Evolutionary conservation across 2,329 filamentous ascomycete species (phyloP).

Genomic region (Pezicula radicicola): DNA sequence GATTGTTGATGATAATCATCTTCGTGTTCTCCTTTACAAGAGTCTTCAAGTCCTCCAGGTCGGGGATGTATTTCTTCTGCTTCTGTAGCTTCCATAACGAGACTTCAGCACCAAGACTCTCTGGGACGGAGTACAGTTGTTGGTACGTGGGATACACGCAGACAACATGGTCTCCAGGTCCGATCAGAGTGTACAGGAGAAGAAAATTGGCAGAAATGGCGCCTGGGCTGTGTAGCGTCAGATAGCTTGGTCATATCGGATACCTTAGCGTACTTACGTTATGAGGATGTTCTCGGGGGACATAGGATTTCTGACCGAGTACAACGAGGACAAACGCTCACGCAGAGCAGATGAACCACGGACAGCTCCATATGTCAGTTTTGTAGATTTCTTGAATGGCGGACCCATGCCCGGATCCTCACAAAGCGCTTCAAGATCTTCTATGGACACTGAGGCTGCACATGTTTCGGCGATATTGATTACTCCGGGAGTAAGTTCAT

Average conservation of each 20-base stretch:
- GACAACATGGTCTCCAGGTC: slow-evolving; percentile 76
- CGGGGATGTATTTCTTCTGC: slow-evolving; percentile 63
- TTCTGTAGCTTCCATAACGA: slow-evolving; percentile 70
- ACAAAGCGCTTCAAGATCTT: slow-evolving; percentile 59
- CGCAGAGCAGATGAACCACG: slow-evolving; percentile 63
- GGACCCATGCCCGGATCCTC: slow-evolving; percentile 44
- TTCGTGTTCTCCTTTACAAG: slow-evolving; percentile 70
- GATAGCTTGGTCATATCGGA: no score
- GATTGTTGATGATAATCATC: slow-evolving; percentile 69
- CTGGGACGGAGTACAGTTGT: slow-evolving; percentile 75
- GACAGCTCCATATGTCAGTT: slow-evolving; percentile 72
- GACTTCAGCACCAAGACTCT: slow-evolving; percentile 72
- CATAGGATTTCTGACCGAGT: slow-evolving; percentile 52
- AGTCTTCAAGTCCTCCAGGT: slow-evolving; percentile 61
- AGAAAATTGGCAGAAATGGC: slow-evolving; percentile 85
- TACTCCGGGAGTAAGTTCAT: slow-evolving; percentile 52
- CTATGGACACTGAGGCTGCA: slow-evolving; percentile 69
- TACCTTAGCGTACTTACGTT: slow-evolving; percentile 34
- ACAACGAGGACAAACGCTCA: slow-evolving; percentile 61
- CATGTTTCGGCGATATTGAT: slow-evolving; percentile 80
- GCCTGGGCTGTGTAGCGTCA: slow-evolving; percentile 44
- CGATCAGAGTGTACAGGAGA: slow-evolving; percentile 69
- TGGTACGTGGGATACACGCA: slow-evolving; percentile 88
- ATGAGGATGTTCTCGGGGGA: slow-evolving; percentile 66
- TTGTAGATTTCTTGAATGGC: slow-evolving; percentile 49